Evolutionary conservation across 768 basidiomycete species (phyloP), one percentile per base, ranked within the genome.

Genomic region (Suillus subalutaceus): DNA sequence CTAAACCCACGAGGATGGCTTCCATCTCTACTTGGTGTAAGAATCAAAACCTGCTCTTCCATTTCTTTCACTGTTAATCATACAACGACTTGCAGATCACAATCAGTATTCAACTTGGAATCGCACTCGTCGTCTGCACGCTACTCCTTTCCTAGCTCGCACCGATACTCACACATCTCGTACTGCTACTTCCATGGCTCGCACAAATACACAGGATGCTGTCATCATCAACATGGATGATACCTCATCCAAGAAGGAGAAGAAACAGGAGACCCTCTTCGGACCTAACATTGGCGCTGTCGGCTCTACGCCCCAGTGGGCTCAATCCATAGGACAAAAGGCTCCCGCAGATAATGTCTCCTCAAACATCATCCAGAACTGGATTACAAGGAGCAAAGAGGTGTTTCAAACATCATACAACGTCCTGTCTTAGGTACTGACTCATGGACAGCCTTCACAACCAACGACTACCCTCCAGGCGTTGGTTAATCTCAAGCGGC

Each of bases 391-490:
- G 82, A 90, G 87, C 79, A 95, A 94, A 81, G 88, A 95, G 84
- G 94, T 94, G 63, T 63, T 30, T 5, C 62, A 13, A 38, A 37
- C 20, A 26, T 46, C 6, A 3, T 63, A 64, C 71, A 16, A 69
- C 63, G 63, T 62, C 60, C 58, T 59, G 55, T 57, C 41, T 60
- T 30, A 44, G 64, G 23, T 38, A 40, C 8, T 46, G 62, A 60
- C 9, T 46, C 52, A 23, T 26, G 20, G 1, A 18, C 69, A 94
- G 93, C 76, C 88, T 38, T 85, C 89, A 12, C 91, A 94, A 72
- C 88, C 95, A 0, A 97, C 96, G 0, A 98, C 96, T 0, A 97
- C 96, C 2, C 83, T 98, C 0, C 96, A 97, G 79, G 96, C 96
- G 0, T 84, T 96, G 41, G 95, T 97, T 69, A 98, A 97, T 74